phyloP scores from a whole-genome alignment of 208 protist species.

The Leishmania gerbilli region DNA sequence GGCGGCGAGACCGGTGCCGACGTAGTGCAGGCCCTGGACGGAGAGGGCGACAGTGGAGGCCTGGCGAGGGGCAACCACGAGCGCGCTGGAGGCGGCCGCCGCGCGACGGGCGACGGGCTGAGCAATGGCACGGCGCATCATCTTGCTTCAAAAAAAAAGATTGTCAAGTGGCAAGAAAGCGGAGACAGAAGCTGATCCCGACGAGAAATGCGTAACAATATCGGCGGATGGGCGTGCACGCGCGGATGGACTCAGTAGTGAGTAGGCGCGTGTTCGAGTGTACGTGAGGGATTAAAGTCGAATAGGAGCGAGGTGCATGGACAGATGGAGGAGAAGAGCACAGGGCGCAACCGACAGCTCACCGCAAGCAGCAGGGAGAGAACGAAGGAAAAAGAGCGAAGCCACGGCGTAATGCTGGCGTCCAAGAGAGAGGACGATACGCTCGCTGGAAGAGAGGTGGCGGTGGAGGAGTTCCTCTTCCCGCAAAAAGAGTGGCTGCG shows the following conservation, averaged over 20 bases:
- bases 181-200: not conserved
- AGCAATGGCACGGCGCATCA: conserved; percentile 67
- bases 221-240: not conserved
- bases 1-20: conserved; percentile 76
- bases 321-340: not conserved
- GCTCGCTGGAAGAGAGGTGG: not conserved
- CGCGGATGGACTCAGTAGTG: not conserved
- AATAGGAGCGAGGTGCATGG: too few species aligned
- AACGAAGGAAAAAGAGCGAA: not conserved
- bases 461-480: too few species aligned
- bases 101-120: conserved; percentile 42
- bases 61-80: conserved; percentile 41
- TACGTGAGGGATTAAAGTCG: not conserved
- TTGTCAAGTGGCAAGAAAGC: conserved; percentile 1
- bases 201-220: not conserved
- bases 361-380: not conserved
- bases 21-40: conserved; percentile 75
- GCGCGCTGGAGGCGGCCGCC: conserved; percentile 36
- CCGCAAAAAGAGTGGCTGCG: not conserved
- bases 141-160: conserved; percentile 23
- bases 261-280: not conserved
- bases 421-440: not conserved
- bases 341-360: not conserved
- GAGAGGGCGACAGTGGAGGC: conserved; percentile 74
- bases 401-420: not conserved